A percentile compares a stretch with the other conserved stretches of the same genome.
These are phyloP conservation scores for Evansstolkia leycettana DNA, from an alignment of 495 filamentous ascomycete genomes.

Conservation along the genomic window DNA sequence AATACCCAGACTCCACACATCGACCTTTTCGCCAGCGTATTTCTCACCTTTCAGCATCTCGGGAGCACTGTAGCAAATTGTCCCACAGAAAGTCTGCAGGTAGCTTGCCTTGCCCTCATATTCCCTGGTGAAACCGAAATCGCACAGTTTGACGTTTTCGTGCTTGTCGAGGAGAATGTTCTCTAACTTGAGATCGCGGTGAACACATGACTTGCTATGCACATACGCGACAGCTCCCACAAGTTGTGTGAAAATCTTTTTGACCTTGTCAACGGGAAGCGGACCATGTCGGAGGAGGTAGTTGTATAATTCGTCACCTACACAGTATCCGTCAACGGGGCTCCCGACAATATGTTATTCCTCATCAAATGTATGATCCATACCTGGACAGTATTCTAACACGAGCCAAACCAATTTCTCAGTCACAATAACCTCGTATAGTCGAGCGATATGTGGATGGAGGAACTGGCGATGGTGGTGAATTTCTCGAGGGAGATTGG, in stretches of 20 bases:
- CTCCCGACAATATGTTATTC: neutral
- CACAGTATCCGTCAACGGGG: neutral
- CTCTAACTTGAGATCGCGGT: conserved; percentile 92
- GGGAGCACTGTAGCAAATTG: conserved; percentile 92
- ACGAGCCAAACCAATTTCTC: conserved; percentile 92
- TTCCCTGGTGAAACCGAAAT: conserved; percentile 96
- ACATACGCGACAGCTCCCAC: conserved; percentile 94
- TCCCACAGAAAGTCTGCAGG: conserved; percentile 94
- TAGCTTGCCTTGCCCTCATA: conserved; percentile 94
- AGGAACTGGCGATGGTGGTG: conserved; percentile 97
- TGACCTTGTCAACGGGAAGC: conserved; percentile 76
- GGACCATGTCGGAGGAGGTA: conserved; percentile 81
- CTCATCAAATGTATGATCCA: conserved; percentile 7
- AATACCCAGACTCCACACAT: conserved; percentile 95
- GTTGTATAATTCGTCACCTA: conserved; percentile 95
- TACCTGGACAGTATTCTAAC: conserved; percentile 93
- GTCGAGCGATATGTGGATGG: conserved; percentile 89
- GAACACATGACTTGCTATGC: conserved; percentile 89
- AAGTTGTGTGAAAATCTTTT: conserved; percentile 90
- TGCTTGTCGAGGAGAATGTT: conserved; percentile 96
- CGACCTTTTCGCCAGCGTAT: conserved; percentile 93
- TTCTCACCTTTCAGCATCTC: conserved; percentile 99
- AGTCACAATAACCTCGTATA: conserved; percentile 97
- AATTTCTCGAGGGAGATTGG: conserved; percentile 91
- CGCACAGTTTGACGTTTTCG: conserved; percentile 96